phyloP scores from a whole-genome alignment of 164 flowering plant genomes.

The Vitis rotundifolia region DNA sequence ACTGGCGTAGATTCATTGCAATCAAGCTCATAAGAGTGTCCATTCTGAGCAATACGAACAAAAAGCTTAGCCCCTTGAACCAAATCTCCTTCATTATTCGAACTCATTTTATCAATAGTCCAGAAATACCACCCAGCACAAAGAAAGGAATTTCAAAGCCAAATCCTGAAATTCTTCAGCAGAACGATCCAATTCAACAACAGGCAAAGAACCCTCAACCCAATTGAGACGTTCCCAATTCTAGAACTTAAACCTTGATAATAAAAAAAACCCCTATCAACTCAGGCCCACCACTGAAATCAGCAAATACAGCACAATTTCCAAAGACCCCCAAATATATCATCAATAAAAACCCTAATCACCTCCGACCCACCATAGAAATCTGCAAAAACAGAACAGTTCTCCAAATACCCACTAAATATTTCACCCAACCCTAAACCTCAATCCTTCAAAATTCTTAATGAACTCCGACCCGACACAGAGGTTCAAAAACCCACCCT shows the following conservation, averaged over 20 bases:
- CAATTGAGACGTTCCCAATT: not conserved
- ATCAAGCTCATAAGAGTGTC: conserved; percentile 71
- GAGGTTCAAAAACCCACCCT: no score
- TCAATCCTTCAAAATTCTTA: no score
- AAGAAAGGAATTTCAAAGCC: not conserved
- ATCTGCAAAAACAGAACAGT: conserved; percentile 2
- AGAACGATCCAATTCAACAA: conserved; percentile 5
- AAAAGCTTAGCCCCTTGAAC: conserved; percentile 57
- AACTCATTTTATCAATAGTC: conserved; percentile 60
- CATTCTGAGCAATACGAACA: conserved; percentile 87
- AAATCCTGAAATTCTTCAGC: conserved; percentile 5
- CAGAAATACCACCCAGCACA: conserved; percentile 4
- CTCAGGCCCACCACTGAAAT: not conserved
- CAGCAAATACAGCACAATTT: conserved; percentile 12
- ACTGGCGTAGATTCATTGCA: conserved; percentile 70
- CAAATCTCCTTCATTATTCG: conserved; percentile 36
- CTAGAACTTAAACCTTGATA: not conserved
- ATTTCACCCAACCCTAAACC: not conserved
- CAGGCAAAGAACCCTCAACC: not conserved
- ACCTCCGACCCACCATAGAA: conserved; percentile 16
- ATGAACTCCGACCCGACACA: no score
- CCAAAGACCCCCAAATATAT: conserved; percentile 12
- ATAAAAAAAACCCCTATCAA: not conserved
- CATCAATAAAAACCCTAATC: conserved; percentile 15
- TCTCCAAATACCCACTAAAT: conserved; percentile 2